Conservation (phyloP, 345 rosid species). For the Dipteronia dyeriana region DNA sequence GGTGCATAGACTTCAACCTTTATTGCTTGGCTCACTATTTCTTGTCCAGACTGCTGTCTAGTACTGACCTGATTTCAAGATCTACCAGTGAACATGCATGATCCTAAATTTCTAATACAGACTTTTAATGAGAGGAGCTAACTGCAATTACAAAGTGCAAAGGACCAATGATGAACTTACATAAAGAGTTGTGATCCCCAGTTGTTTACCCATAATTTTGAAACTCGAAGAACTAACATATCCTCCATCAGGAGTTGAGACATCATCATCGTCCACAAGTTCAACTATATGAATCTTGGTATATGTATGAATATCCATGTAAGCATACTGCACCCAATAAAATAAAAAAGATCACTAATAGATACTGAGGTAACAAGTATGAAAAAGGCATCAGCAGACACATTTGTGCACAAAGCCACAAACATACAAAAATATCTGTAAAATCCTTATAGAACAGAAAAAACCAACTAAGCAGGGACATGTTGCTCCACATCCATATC, state of each 20-base stretch:
- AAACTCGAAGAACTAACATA: constrained; percentile 46
- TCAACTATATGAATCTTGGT: constrained; percentile 71
- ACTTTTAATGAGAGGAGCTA: constrained; percentile 11
- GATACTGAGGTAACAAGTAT: background rate
- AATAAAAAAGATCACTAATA: constrained; percentile 12
- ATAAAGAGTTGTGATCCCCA: constrained; percentile 78
- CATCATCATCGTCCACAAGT: constrained; percentile 43
- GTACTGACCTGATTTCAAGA: constrained; percentile 66
- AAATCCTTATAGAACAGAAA: background rate
- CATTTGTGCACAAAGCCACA: background rate
- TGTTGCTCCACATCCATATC: constrained; percentile 1
- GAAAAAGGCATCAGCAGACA: background rate
- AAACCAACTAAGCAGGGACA: background rate
- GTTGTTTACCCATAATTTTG: constrained; percentile 61
- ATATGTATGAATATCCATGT: constrained; percentile 72
- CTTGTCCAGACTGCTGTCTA: constrained; percentile 78
- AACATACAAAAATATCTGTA: background rate
- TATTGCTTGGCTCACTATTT: constrained; percentile 65
- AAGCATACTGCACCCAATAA: constrained; percentile 57
- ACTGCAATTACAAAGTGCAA: constrained; percentile 12
- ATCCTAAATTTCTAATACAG: constrained; percentile 12
- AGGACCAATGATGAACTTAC: constrained; percentile 48
- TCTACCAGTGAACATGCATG: constrained; percentile 26
- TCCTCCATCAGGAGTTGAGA: constrained; percentile 42
- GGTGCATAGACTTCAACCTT: constrained; percentile 88